Percentiles rank a stretch among this genome's conserved stretches.
Evolutionary conservation across 805 yeast genomes (phyloP).

Genomic region (Pichia heedii): DNA sequence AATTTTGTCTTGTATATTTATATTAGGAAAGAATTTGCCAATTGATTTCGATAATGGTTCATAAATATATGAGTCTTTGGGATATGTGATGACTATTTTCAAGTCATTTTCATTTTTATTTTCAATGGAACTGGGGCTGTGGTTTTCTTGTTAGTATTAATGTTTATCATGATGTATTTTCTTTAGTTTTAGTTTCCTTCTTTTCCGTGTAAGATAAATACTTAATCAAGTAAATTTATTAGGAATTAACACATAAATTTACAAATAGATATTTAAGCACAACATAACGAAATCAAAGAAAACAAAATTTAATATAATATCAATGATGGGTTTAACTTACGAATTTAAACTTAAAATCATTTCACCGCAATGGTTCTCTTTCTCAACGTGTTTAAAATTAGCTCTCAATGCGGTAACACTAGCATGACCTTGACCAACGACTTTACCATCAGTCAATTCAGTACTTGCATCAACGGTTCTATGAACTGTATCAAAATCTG

Average conservation of each 20-base stretch:
- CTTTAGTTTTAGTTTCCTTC: not conserved
- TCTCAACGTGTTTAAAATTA: slow-evolving; percentile 46
- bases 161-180: not conserved
- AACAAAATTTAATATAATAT: not conserved
- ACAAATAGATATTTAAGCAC: not conserved
- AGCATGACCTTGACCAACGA: slow-evolving; percentile 52
- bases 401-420: slow-evolving; percentile 69
- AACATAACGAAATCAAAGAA: not conserved
- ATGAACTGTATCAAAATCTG: slow-evolving; percentile 66
- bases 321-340: not conserved
- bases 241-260: not conserved
- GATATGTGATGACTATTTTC: slow-evolving; percentile 30
- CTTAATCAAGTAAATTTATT: not conserved
- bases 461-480: slow-evolving; percentile 35
- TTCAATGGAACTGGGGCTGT: not conserved
- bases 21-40: slow-evolving; percentile 9
- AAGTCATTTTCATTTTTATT: not conserved
- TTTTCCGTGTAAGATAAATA: too few species aligned
- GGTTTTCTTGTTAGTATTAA: not conserved
- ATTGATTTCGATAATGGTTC: slow-evolving; percentile 35
- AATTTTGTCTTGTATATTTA: slow-evolving; percentile 4
- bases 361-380: slow-evolving; percentile 41
- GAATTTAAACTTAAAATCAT: slow-evolving; percentile 29
- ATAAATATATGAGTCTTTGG: slow-evolving; percentile 32
- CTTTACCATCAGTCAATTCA: slow-evolving; percentile 59